A percentile compares a stretch with the other conserved stretches of the same genome.
Conservation (phyloP, 208 protist species). For the Acanthamoeba royreba region DNA sequence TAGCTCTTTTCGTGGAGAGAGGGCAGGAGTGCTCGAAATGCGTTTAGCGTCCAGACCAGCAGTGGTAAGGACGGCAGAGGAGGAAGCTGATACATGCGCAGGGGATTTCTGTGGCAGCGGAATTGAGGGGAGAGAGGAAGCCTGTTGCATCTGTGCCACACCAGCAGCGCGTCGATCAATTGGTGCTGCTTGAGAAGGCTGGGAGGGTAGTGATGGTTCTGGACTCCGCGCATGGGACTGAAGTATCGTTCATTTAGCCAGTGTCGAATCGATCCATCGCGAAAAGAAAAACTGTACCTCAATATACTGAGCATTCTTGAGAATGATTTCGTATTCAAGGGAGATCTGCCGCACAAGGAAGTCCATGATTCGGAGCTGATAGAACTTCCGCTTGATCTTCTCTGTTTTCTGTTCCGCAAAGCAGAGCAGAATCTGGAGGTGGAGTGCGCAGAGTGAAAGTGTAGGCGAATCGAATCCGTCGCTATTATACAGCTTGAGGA, state of each 20-base stretch:
- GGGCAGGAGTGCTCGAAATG: background rate
- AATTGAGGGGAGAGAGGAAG: background rate
- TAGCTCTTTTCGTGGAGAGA: background rate
- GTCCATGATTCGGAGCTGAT: conserved; percentile 38
- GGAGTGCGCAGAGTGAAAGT: conserved; percentile 6
- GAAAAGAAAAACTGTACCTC: background rate
- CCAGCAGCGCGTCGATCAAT: background rate
- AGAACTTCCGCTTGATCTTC: conserved; percentile 51
- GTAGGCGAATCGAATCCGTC: conserved; percentile 12
- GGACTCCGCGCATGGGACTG: conserved; percentile 34
- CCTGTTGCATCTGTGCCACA: background rate
- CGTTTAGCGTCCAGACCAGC: background rate
- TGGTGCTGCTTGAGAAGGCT: background rate
- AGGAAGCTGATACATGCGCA: background rate
- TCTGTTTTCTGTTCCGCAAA: conserved; percentile 35
- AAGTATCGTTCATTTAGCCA: background rate
- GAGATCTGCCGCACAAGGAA: conserved; percentile 28
- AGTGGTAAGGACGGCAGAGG: background rate
- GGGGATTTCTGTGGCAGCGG: background rate
- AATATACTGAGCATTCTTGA: conserved; percentile 47
- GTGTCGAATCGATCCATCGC: background rate
- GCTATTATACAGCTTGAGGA: conserved; percentile 49
- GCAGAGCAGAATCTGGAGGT: conserved; percentile 9
- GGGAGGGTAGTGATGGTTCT: background rate
- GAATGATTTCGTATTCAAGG: conserved; percentile 47